A percentile compares a stretch with the other conserved stretches of the same genome.
Evolutionary conservation across 257 asterid genomes (phyloP).

Genomic region (Jacaranda mimosifolia): DNA sequence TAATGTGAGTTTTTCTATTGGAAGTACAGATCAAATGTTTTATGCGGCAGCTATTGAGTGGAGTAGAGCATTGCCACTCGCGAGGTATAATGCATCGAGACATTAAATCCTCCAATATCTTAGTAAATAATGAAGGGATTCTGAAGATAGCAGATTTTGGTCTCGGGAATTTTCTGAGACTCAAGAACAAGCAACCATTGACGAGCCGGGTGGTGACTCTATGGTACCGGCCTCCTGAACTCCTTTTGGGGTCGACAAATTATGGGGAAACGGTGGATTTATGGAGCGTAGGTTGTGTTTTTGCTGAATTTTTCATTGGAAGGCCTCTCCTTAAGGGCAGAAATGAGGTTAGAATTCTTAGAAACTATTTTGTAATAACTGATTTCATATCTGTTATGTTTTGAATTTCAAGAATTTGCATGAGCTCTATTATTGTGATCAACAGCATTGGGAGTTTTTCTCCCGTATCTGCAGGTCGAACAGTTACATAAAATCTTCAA

Average conservation of each 20-base stretch:
- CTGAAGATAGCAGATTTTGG: slow-evolving; percentile 79
- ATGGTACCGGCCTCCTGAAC: slow-evolving; percentile 84
- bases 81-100: slow-evolving; percentile 72
- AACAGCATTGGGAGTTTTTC: neutral
- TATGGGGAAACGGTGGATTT: slow-evolving; percentile 65
- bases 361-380: neutral
- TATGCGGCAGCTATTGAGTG: slow-evolving; percentile 63
- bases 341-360: slow-evolving; percentile 57
- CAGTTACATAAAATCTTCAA: slow-evolving; percentile 93
- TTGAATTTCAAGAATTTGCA: too few relatives aligned
- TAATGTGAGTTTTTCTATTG: slow-evolving; percentile 35
- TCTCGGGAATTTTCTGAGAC: slow-evolving; percentile 56
- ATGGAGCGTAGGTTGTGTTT: slow-evolving; percentile 80
- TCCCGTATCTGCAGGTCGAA: slow-evolving; percentile 66
- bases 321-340: slow-evolving; percentile 74
- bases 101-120: slow-evolving; percentile 64
- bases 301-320: slow-evolving; percentile 71
- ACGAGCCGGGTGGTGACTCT: slow-evolving; percentile 77
- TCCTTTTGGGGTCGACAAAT: slow-evolving; percentile 66
- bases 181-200: slow-evolving; percentile 51
- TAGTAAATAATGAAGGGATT: slow-evolving; percentile 66
- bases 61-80: slow-evolving; percentile 71
- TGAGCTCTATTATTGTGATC: too few relatives aligned
- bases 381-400: neutral
- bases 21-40: slow-evolving; percentile 65